Evolutionary conservation across 495 filamentous ascomycete species (phyloP).

Genomic region (Xylaria scruposa): DNA sequence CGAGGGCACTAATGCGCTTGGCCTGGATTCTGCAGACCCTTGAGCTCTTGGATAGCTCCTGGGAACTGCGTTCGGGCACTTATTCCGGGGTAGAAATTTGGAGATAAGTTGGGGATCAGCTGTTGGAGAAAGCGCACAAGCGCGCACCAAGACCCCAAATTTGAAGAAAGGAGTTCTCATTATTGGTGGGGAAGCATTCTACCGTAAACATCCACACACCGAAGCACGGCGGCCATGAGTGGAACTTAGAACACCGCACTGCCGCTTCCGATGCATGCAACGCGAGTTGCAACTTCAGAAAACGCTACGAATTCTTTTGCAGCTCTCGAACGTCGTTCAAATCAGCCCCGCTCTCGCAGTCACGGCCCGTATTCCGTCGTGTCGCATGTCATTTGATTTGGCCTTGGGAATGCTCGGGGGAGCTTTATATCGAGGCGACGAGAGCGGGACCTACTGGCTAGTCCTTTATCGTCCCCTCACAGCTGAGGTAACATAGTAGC

Average conservation of each 20-base stretch:
- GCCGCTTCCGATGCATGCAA: constrained; percentile 11
- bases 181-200: constrained; percentile 39
- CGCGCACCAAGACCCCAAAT: not conserved
- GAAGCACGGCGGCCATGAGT: constrained; percentile 11
- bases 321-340: constrained; percentile 6
- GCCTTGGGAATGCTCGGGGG: constrained; percentile 10
- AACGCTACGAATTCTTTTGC: constrained; percentile 6
- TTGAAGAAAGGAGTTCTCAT: constrained; percentile 15
- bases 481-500: not conserved
- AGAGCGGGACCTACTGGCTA: constrained; percentile 11
- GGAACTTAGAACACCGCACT: constrained; percentile 17
- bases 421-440: constrained; percentile 25
- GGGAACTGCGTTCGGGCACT: not conserved
- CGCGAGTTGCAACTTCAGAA: not conserved
- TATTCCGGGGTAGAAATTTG: constrained; percentile 27
- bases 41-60: not conserved
- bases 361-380: constrained; percentile 34
- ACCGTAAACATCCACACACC: constrained; percentile 24
- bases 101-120: constrained; percentile 29
- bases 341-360: constrained; percentile 20
- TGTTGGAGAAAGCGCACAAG: constrained; percentile 19
- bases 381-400: constrained; percentile 14
- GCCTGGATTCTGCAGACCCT: not conserved
- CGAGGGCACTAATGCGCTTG: not conserved
- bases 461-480: constrained; percentile 13